These are phyloP conservation scores for Bolboschoenoplectus hybrid DNA, from an alignment of 202 grass and related monocot species.

Conservation along the genomic window DNA sequence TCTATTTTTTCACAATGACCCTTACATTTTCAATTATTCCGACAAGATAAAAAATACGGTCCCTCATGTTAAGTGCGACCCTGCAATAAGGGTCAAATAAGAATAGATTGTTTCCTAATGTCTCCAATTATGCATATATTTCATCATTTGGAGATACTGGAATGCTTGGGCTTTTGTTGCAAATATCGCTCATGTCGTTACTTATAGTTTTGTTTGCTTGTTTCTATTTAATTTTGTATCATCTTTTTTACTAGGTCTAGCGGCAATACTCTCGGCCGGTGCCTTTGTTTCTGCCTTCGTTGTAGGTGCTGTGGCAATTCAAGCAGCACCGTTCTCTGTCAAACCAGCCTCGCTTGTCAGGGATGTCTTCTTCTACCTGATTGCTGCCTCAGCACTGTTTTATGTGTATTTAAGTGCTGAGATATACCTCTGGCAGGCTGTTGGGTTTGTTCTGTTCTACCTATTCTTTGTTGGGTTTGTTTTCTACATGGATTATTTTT, in stretches of 20 bases:
- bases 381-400: slow-evolving; percentile 60
- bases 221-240: slow-evolving; percentile 4
- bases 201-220: slow-evolving; percentile 5
- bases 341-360: slow-evolving; percentile 56
- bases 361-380: slow-evolving; percentile 72
- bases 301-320: slow-evolving; percentile 73
- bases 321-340: slow-evolving; percentile 73
- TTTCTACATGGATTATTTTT: slow-evolving; percentile 82
- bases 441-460: slow-evolving; percentile 77
- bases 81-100: not conserved
- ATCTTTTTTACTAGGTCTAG: slow-evolving; percentile 42
- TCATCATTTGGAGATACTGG: not conserved
- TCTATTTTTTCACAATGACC: not conserved
- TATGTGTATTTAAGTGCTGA: slow-evolving; percentile 71
- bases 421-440: slow-evolving; percentile 81
- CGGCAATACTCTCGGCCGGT: slow-evolving; percentile 60
- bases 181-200: not conserved
- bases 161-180: not conserved
- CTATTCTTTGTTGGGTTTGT: slow-evolving; percentile 83
- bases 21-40: not conserved
- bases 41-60: not conserved
- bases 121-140: not conserved
- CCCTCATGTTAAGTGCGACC: not conserved
- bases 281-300: slow-evolving; percentile 92
- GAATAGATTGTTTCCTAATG: not conserved